phyloP scores from a whole-genome alignment of 805 yeast genomes.

The Wickerhamiella sergipiensis region DNA sequence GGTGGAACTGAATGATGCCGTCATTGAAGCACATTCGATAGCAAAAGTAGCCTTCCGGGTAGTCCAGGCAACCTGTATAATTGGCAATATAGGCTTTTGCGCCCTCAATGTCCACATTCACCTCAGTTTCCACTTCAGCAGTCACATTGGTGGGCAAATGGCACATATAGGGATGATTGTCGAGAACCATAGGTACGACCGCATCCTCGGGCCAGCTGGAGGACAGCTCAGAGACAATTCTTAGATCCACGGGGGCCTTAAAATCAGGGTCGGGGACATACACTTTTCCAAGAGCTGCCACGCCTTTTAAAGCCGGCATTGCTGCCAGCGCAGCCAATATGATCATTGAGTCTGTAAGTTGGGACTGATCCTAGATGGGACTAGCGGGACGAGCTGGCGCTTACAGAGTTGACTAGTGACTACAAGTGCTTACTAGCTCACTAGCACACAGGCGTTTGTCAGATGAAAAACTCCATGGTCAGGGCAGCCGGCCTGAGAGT shows the following conservation, averaged over 20 bases:
- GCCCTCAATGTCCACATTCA: conserved; percentile 20
- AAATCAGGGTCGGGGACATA: background rate
- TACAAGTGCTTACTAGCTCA: no score
- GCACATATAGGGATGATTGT: background rate
- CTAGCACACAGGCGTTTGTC: background rate
- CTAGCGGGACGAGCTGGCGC: no score
- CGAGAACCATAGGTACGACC: background rate
- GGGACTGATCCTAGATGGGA: no score
- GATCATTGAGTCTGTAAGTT: background rate
- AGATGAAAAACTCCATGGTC: conserved; percentile 2
- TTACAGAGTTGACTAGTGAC: no score
- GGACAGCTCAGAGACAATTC: background rate
- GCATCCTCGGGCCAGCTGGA: background rate
- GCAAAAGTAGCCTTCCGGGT: conserved; percentile 37
- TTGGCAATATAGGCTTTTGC: conserved; percentile 35
- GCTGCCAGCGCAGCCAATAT: background rate
- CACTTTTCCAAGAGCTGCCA: background rate
- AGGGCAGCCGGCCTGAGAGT: conserved; percentile 11
- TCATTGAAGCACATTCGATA: conserved; percentile 38
- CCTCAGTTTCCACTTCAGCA: background rate
- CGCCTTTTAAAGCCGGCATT: background rate
- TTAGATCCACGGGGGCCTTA: background rate
- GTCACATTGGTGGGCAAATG: conserved; percentile 1
- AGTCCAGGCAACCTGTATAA: conserved; percentile 17
- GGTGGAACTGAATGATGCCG: conserved; percentile 37